phyloP scores from a whole-genome alignment of 768 basidiomycete genomes.

The Auriscalpium microsporum region DNA sequence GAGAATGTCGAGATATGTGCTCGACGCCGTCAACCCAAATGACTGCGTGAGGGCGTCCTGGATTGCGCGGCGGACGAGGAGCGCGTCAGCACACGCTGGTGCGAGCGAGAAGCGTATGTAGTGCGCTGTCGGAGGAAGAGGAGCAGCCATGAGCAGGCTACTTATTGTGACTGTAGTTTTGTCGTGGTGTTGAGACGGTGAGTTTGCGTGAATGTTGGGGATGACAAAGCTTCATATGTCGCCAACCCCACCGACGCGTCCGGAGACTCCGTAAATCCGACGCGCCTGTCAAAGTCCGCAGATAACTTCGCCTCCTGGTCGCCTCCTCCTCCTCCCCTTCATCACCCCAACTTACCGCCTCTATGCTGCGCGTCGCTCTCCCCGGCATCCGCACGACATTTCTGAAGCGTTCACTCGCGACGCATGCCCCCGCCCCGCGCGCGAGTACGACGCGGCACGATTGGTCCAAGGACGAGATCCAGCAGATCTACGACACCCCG shows the following conservation, averaged over 20 bases:
- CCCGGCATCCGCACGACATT: slow-evolving; percentile 12
- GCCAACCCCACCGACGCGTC: too few relatives aligned
- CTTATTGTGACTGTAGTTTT: too few relatives aligned
- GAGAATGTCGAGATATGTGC: slow-evolving; percentile 50
- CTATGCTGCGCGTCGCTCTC: slow-evolving; percentile 32
- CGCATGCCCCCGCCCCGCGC: slow-evolving; percentile 35
- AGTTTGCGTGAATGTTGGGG: too few relatives aligned
- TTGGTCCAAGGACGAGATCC: slow-evolving; percentile 77
- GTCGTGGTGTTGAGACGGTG: too few relatives aligned
- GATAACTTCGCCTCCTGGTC: neutral
- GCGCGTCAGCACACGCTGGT: slow-evolving; percentile 31
- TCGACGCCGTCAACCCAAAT: slow-evolving; percentile 46
- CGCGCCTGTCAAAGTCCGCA: neutral
- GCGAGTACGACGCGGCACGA: slow-evolving; percentile 37
- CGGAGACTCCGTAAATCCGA: too few relatives aligned
- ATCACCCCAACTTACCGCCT: slow-evolving; percentile 15
- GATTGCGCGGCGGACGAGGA: slow-evolving; percentile 44
- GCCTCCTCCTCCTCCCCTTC: neutral
- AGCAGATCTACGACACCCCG: slow-evolving; percentile 77
- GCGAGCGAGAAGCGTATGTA: slow-evolving; percentile 39
- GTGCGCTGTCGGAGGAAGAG: slow-evolving; percentile 24
- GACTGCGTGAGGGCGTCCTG: slow-evolving; percentile 46
- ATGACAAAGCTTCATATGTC: too few relatives aligned
- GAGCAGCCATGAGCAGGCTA: neutral
- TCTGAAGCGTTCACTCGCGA: slow-evolving; percentile 50